Evolutionary conservation across 768 basidiomycete species (phyloP).

Genomic region (Kwoniella botswanensis): DNA sequence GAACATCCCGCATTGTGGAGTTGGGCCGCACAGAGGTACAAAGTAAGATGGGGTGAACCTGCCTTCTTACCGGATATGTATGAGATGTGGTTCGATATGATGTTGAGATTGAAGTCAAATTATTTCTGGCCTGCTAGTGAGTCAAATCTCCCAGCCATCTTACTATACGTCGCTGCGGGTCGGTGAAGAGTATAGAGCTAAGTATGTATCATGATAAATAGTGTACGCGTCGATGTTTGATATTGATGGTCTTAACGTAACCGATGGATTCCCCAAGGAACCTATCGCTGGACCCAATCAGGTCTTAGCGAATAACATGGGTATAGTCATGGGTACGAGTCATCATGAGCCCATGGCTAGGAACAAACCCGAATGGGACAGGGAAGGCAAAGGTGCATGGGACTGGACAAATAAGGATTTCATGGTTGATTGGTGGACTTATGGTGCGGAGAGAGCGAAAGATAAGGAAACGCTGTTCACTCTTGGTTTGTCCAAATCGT

Average conservation of each 20-base stretch:
- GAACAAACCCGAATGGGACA: conserved; percentile 69
- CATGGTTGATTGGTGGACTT: conserved; percentile 69
- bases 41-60: conserved; percentile 66
- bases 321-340: conserved; percentile 73
- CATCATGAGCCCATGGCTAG: conserved; percentile 79
- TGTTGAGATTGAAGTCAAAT: conserved; percentile 72
- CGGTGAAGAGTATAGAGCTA: no score
- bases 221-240: conserved; percentile 43
- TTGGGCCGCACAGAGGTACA: conserved; percentile 74
- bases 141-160: conserved; percentile 37
- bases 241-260: conserved; percentile 24
- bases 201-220: background rate
- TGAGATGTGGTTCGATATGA: conserved; percentile 63
- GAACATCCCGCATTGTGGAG: conserved; percentile 74
- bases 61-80: conserved; percentile 65
- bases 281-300: conserved; percentile 69
- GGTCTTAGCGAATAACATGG: conserved; percentile 68
- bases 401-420: conserved; percentile 65
- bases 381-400: conserved; percentile 68
- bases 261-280: conserved; percentile 62
- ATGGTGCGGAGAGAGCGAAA: conserved; percentile 67
- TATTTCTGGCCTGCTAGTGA: conserved; percentile 69
- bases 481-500: conserved; percentile 42
- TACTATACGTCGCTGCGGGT: background rate
- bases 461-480: conserved; percentile 70